Base-by-base conservation (phyloP, 176 grass and related monocot genomes). In the Paspalum vaginatum region DNA sequence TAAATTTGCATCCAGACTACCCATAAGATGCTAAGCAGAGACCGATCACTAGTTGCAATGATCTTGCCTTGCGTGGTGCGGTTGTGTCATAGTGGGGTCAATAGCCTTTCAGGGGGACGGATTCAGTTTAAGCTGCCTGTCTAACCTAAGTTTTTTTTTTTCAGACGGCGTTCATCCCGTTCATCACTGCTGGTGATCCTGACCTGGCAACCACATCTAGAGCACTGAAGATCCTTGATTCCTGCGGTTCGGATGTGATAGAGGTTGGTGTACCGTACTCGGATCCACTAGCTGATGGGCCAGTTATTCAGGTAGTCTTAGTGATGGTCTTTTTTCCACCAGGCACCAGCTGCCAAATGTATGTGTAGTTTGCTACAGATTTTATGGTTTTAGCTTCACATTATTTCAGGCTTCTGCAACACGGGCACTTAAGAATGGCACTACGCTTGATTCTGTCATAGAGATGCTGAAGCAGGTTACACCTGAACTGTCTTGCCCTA, bases 161-260 rank as follows among this genome's bases (percentile, higher is more conserved):
- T 55, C 82, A 98, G 95, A 89, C 84, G 46, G 95, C 92, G 2
- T 79, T 99, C 72, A 89, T 99, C 68, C 92, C 96, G 0, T 99
- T 99, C 81, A 95, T 99, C 65, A 95, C 88, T 0, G 92, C 96
- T 17, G 92, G 96, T 8, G 96, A 99, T 76, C 96, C 96, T 80
- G 92, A 99, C 77, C 42, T 99, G 79, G 75, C 3, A 2, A 93
- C 96, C 48, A 95, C 96, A 24, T 85, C 92, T 0, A 89, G 91
- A 83, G 96, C 90, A 9, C 52, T 99, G 67, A 91, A 86, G 82
- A 58, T 99, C 64, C 90, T 99, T 4, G 88, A 95, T 81, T 91
- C 90, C 48, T 95, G 92, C 0, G 96, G 96, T 54, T 93, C 96
- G 0, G 88, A 95, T 72, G 74, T 99, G 56, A 99, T 95, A 22